Evolutionary conservation across 2,329 filamentous ascomycete genomes (phyloP), one percentile per base, ranked within the genome.

Genomic region (Sclerotinia spermophila): DNA sequence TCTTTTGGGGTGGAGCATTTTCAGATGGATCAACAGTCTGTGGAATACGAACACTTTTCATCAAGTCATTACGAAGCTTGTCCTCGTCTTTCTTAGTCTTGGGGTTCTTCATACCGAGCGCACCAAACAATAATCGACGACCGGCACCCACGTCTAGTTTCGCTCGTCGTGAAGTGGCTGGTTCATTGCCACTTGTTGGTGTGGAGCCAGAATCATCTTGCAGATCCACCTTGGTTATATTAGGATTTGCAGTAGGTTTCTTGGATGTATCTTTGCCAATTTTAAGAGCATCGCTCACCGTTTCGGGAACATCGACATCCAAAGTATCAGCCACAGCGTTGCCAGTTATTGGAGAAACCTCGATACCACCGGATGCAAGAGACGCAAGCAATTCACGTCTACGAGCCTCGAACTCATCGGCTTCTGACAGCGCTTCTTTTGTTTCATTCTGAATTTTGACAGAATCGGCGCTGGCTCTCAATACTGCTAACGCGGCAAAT

Each of bases 61-160:
- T 87, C 35, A 93, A 79, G 70, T 86, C 86, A 72, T 84, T 82
- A 38, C 87, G 86, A 8, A 91, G 80, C 51, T 85, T 85, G 24
- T 90, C 86, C 77, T 90, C 90, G 27, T 93, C 91, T 42, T 86
- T 85, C 74, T 90, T 89, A 1, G 84, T 88, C 76, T 89, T 91
- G 0, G 92, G 91, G 5, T 85, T 86, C 69, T 87, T 87, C 15
- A 93, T 80, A 5, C 92, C 92, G 5, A 95, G 83, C 10, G 91
- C 90, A 13, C 89, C 89, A 75, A 94, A 92, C 0, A 95, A 79
- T 70, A 94, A 82, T 74, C 92, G 86, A 68, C 87, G 85, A 3
- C 89, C 87, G 67, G 90, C 89, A 24, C 84, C 86, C 42, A 93
- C 70, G 76, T 90, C 85, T 45, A 89, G 45, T 69, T 75, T 78